A percentile compares a stretch with the other conserved stretches of the same genome.
Evolutionary conservation across 371 early-diverging fungal genomes (phyloP).

Genomic region (Mortierella sp.): DNA sequence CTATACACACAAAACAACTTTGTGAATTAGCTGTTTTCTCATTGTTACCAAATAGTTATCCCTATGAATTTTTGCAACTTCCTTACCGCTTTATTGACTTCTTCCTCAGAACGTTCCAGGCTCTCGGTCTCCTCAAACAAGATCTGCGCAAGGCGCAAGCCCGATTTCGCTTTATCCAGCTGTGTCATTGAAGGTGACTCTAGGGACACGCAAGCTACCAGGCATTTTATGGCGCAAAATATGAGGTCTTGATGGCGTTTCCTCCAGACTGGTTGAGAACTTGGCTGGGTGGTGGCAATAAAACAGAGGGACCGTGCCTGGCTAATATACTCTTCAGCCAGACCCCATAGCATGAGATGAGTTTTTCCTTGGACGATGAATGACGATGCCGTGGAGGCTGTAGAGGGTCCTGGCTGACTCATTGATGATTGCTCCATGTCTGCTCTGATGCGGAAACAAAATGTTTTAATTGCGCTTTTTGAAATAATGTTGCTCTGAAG

Average conservation of each 20-base stretch:
- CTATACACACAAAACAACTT: constrained; percentile 13
- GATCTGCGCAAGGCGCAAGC: constrained; percentile 46
- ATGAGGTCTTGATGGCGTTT: constrained; percentile 39
- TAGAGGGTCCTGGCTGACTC: not conserved
- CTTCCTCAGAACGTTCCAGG: constrained; percentile 35
- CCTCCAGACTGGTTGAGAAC: constrained; percentile 35
- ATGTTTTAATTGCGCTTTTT: not conserved
- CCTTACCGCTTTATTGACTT: constrained; percentile 51
- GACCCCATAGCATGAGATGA: constrained; percentile 39
- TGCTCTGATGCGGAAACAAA: not conserved
- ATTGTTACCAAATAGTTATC: not conserved
- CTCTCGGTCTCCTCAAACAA: constrained; percentile 54
- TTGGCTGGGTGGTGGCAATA: constrained; percentile 42
- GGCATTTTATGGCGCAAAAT: constrained; percentile 40
- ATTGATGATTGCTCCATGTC: constrained; percentile 13
- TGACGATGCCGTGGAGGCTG: constrained; percentile 6
- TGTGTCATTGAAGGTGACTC: constrained; percentile 46
- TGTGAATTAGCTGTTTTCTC: not conserved
- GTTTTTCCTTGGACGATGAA: constrained; percentile 38
- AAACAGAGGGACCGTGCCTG: constrained; percentile 47
- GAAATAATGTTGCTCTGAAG: not conserved
- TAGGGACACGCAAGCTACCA: constrained; percentile 33
- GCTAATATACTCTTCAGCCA: constrained; percentile 49
- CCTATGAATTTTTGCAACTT: not conserved
- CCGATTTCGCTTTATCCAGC: constrained; percentile 51